Percentiles rank a stretch among this genome's conserved stretches.
Evolutionary conservation across 2,329 filamentous ascomycete genomes (phyloP).

Genomic region (Ceratocystis eucalypticola): DNA sequence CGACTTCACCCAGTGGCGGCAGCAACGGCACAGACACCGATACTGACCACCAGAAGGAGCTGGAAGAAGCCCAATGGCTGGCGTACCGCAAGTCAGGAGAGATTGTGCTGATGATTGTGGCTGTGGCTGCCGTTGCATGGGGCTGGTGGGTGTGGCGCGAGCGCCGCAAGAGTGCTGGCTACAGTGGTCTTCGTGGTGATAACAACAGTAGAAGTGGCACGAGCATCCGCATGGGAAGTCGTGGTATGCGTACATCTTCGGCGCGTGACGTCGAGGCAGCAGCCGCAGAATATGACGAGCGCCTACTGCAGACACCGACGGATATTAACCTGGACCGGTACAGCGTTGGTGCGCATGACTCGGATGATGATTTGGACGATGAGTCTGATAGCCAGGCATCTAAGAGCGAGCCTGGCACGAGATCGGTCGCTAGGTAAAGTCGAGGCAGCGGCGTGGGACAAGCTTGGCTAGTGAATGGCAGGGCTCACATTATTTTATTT

Average conservation of each 20-base stretch:
- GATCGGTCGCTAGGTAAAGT: background rate
- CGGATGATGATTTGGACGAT: slow-evolving; percentile 34
- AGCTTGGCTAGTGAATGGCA: background rate
- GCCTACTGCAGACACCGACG: slow-evolving; percentile 39
- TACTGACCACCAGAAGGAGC: slow-evolving; percentile 51
- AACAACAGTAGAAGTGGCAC: slow-evolving; percentile 25
- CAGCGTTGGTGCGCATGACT: slow-evolving; percentile 40
- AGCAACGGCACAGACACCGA: slow-evolving; percentile 39
- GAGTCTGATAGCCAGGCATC: slow-evolving; percentile 24
- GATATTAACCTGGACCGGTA: slow-evolving; percentile 36
- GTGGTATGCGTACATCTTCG: slow-evolving; percentile 20
- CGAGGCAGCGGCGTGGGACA: background rate
- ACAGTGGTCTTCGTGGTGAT: slow-evolving; percentile 35
- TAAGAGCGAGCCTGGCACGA: background rate
- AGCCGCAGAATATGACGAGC: slow-evolving; percentile 49
- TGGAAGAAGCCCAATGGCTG: slow-evolving; percentile 77
- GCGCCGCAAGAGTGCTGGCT: slow-evolving; percentile 41
- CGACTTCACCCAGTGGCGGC: slow-evolving; percentile 40
- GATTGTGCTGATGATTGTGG: slow-evolving; percentile 68
- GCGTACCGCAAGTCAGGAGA: slow-evolving; percentile 83
- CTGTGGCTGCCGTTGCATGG: slow-evolving; percentile 59
- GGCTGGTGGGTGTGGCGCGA: slow-evolving; percentile 57
- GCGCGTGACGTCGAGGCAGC: slow-evolving; percentile 45
- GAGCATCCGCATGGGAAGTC: slow-evolving; percentile 23
- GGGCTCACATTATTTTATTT: background rate